These are phyloP conservation scores for Pythium folliculosum DNA, from an alignment of 352 stramenopile species.

Conservation along the genomic window DNA sequence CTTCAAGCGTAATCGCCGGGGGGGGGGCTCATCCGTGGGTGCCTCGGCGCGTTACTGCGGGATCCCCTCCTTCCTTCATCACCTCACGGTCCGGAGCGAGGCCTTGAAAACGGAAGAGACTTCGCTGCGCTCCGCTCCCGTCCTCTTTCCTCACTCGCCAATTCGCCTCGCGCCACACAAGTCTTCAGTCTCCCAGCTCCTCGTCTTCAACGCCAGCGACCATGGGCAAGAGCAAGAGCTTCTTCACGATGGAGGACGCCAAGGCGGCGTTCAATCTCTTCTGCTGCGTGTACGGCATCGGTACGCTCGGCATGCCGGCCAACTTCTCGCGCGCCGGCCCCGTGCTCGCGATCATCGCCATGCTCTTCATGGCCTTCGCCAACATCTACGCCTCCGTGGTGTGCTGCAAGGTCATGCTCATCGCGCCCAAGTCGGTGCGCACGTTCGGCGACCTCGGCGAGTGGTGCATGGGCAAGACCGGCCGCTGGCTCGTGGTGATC, in stretches of 20 bases:
- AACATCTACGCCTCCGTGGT: constrained; percentile 64
- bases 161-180: not conserved
- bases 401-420: constrained; percentile 59
- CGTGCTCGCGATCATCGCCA: constrained; percentile 40
- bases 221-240: constrained; percentile 25
- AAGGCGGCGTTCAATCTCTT: constrained; percentile 61
- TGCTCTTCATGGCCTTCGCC: constrained; percentile 64
- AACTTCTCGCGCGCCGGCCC: constrained; percentile 64
- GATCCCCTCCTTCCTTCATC: not conserved
- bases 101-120: too few species aligned
- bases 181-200: not conserved
- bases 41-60: not conserved
- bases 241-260: constrained; percentile 58
- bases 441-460: constrained; percentile 66
- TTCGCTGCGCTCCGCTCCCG: not conserved
- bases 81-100: not conserved
- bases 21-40: not conserved
- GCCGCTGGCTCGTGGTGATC: constrained; percentile 50
- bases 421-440: constrained; percentile 46
- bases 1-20: not conserved
- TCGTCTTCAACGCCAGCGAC: not conserved
- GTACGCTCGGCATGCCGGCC: constrained; percentile 62
- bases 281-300: constrained; percentile 66
- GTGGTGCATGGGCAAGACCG: constrained; percentile 49
- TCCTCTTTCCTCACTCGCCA: not conserved